A percentile compares a stretch with the other conserved stretches of the same genome.
phyloP scores from a whole-genome alignment of 2,329 filamentous ascomycete species.

The Helotiales sp. region DNA sequence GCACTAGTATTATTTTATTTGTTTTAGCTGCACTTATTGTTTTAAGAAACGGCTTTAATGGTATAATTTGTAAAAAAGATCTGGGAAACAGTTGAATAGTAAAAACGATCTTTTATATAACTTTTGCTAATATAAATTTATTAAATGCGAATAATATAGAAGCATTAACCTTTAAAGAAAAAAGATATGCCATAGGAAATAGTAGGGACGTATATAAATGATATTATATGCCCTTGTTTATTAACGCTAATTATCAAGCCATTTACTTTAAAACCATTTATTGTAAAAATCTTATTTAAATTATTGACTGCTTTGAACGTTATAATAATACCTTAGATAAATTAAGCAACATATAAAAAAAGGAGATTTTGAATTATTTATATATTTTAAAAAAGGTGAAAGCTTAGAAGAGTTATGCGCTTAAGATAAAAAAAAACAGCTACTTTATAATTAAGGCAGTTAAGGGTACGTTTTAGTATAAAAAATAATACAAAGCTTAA shows the following conservation, averaged over 20 bases:
- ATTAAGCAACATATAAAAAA: neutral
- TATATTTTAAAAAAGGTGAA: conserved; percentile 1
- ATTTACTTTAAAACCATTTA: conserved; percentile 30
- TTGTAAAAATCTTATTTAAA: conserved; percentile 19
- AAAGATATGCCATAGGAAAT: conserved; percentile 31
- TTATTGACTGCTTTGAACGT: neutral
- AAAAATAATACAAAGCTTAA: conserved; percentile 27
- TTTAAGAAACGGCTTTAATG: conserved; percentile 37
- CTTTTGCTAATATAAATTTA: neutral
- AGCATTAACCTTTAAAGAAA: conserved; percentile 32
- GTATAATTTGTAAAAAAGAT: conserved; percentile 37
- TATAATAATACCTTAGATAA: neutral
- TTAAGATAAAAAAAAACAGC: neutral
- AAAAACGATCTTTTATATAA: conserved; percentile 10
- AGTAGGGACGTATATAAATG: conserved; percentile 27
- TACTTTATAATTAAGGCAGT: conserved; percentile 29
- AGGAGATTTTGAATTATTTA: neutral
- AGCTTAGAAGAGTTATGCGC: neutral
- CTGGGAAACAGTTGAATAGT: conserved; percentile 38
- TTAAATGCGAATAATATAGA: conserved; percentile 28
- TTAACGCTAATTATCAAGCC: conserved; percentile 31
- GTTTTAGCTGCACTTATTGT: conserved; percentile 40
- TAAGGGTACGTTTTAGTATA: conserved; percentile 11
- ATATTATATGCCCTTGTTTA: conserved; percentile 33
- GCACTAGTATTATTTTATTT: conserved; percentile 45